Evolutionary conservation across 192 early-diverging fungal genomes (phyloP), one percentile per base, ranked within the genome.

Genomic region (Linnemannia elongata): DNA sequence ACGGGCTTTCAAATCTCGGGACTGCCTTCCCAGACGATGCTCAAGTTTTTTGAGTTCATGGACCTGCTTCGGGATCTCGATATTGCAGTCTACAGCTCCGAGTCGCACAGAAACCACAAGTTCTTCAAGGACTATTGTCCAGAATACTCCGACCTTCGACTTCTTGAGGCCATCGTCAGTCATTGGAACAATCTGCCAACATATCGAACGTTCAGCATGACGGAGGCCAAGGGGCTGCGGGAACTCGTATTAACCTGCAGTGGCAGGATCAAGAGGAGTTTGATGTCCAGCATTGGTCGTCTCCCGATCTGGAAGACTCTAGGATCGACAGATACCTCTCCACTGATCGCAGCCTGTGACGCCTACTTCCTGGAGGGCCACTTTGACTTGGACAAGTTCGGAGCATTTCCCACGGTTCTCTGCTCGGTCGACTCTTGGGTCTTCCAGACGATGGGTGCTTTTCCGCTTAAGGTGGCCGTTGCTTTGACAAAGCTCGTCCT

Each of bases 391-490:
- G 1, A 15, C 0, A 39, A 63, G 18, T n/a, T 83, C 3, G 82
- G 82, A 8, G 27, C 7, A 33, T 30, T 63, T 30, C 60, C 60
- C 9, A 63, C 7, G 6, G 78, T 2, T 44, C 77, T 39, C 15
- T 1, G 4, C 17, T 20, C 47, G 47, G 47, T 17, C 47, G 57
- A 30, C 12, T 33, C 12, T 18, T 2, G 3, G 17, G 41, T 52
- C 24, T 73, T 17, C 38, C 35, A 74, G 15, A 22, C 42, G 2
- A 49, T 83, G 82, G 82, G 82, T 1, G 76, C 72, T 4, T 20
- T 2, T 22, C 55, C 76, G 1, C 41, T 78, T 5, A 13, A 42
- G 36, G 12, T 74, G 13, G 10, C 71, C 4, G n/a, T 17, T 2
- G 76, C 76, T 0, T n/a, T 33, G 8, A n/a, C 17, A 4, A 6